Conservation (phyloP, 768 basidiomycete genomes). For the Clavulina sp. region DNA sequence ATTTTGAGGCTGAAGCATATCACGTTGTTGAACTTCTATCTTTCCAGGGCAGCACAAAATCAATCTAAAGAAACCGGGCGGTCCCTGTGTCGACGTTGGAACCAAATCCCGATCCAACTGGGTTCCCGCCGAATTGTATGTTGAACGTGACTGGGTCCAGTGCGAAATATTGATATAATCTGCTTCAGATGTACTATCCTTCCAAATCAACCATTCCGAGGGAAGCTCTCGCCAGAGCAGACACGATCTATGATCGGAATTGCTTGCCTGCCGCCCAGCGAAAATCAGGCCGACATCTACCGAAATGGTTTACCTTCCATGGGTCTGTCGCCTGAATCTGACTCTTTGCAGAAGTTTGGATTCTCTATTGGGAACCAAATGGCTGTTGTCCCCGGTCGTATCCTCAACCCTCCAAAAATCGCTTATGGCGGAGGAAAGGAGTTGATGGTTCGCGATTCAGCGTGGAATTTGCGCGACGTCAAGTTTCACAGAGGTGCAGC, state of each 20-base stretch:
- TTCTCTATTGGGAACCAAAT: slow-evolving; percentile 39
- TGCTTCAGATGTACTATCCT: slow-evolving; percentile 22
- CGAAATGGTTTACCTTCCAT: slow-evolving; percentile 38
- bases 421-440: slow-evolving; percentile 27
- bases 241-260: slow-evolving; percentile 52
- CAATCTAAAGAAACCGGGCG: slow-evolving; percentile 26
- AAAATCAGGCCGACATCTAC: slow-evolving; percentile 42
- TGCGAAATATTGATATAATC: neutral
- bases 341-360: slow-evolving; percentile 33
- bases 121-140: neutral
- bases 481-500: slow-evolving; percentile 41
- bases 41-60: slow-evolving; percentile 27
- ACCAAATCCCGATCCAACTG: neutral
- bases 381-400: slow-evolving; percentile 45
- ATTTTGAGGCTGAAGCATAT: neutral
- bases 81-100: neutral
- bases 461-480: slow-evolving; percentile 59
- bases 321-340: slow-evolving; percentile 22
- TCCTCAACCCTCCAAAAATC: slow-evolving; percentile 41
- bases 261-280: slow-evolving; percentile 44
- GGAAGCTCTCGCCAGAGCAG: slow-evolving; percentile 43
- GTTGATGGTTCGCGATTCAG: slow-evolving; percentile 32
- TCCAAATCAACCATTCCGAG: slow-evolving; percentile 27
- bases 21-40: neutral
- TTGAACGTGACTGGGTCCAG: neutral